phyloP scores from a whole-genome alignment of 257 asterid species.

The Lithospermum erythrorhizon region DNA sequence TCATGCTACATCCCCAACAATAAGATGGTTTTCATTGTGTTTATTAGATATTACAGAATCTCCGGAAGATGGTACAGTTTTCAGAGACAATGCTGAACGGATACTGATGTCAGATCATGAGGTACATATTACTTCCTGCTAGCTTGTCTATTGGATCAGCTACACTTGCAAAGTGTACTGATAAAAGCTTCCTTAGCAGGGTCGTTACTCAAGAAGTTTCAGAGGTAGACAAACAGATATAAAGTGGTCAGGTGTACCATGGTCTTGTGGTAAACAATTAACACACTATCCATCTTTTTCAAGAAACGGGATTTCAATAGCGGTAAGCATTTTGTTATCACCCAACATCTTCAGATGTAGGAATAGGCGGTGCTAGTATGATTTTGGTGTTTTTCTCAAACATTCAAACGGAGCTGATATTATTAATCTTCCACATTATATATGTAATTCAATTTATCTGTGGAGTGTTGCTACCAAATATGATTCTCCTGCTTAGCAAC shows the following conservation, averaged over 20 bases:
- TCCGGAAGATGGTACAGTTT: constrained; percentile 41
- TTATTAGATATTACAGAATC: constrained; percentile 34
- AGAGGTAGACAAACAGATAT: constrained; percentile 58
- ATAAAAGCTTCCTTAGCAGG: constrained; percentile 29
- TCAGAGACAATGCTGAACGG: constrained; percentile 36
- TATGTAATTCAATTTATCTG: neutral
- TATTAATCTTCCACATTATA: neutral
- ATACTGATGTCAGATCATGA: constrained; percentile 47
- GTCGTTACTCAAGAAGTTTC: constrained; percentile 50
- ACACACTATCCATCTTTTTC: constrained; percentile 76
- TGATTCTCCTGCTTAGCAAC: neutral
- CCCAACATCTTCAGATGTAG: neutral
- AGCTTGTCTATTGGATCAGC: constrained; percentile 7
- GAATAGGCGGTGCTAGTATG: neutral
- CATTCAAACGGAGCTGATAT: neutral
- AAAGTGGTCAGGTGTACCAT: constrained; percentile 80
- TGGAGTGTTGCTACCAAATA: neutral
- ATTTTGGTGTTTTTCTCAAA: neutral
- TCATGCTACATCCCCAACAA: neutral
- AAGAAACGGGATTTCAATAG: constrained; percentile 75
- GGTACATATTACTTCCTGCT: constrained; percentile 23
- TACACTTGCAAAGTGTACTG: constrained; percentile 10
- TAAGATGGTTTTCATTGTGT: neutral
- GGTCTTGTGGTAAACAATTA: constrained; percentile 89
- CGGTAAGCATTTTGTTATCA: constrained; percentile 37